Base-by-base conservation (phyloP, 2,329 filamentous ascomycete genomes). In the Fusarium napiforme region DNA sequence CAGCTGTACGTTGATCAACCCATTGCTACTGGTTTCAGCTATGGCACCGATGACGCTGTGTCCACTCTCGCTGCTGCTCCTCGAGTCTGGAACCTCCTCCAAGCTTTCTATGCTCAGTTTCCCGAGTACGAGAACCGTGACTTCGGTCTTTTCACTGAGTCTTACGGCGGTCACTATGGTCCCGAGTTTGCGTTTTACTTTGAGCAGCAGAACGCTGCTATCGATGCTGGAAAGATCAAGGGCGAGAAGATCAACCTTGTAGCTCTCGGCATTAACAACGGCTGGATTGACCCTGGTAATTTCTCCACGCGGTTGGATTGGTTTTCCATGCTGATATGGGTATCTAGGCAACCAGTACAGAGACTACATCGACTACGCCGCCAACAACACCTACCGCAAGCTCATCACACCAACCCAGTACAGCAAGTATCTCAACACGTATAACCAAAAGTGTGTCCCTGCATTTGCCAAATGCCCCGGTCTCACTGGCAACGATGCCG, bases 1-100 rank as follows among this genome's bases (percentile, higher is more conserved):
- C 1, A 67, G 86, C 85, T 93, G 9, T 93, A 92, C 80, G 88
- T 93, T 72, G 91, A 93, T 76, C 88, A 93, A 79, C 92, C 83
- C 4, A 79, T 83, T 71, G 76, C 71, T n/a, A 57, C 72, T 10
- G 80, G 79, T 21, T 81, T 72, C 69, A 79, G 55, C 64, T 77
- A 34, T 49, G 79, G 79, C 45, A 75, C 47, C n/a, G 65, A 75
- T 18, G 71, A 73, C 26, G 64, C 62, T 16, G 75, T 78, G 59
- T 74, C 78, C 7, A 79, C 78, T 15, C 26, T 75, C n/a, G 70
- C 83, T 76, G 79, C 79, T 1, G 77, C 79, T 2, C 75, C 74
- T 1, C 56, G 74, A 45, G 53, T 90, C 19, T 90, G 87, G 88
- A 85, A 82, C 2, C 80, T 90, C 19, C 77, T 89, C n/a, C 88